Evolutionary conservation across 345 rosid genomes (phyloP).

Genomic region (Jatropha curcas): DNA sequence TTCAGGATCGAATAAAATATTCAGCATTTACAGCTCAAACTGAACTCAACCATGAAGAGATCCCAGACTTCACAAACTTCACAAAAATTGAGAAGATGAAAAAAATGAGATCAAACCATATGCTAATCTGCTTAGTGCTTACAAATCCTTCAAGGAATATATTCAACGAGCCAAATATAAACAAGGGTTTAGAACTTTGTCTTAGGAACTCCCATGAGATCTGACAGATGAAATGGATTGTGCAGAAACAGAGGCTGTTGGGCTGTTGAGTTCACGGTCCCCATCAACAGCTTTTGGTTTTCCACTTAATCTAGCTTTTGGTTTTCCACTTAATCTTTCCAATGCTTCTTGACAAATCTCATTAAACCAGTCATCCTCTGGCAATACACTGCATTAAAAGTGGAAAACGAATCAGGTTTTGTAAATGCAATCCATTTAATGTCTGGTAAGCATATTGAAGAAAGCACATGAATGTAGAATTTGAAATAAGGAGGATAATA

Average conservation of each 20-base stretch:
- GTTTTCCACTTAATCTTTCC: conserved; percentile 90
- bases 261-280: conserved; percentile 78
- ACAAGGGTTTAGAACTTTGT: conserved; percentile 17
- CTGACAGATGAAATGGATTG: conserved; percentile 92
- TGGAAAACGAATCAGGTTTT: not conserved
- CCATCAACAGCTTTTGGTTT: conserved; percentile 73
- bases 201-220: conserved; percentile 82
- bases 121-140: conserved; percentile 16
- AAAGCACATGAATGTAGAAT: not conserved
- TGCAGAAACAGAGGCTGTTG: conserved; percentile 95
- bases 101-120: not conserved
- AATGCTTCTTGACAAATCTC: conserved; percentile 78
- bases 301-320: no score
- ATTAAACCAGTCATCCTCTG: conserved; percentile 90
- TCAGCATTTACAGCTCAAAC: conserved; percentile 36
- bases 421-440: conserved; percentile 6
- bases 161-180: conserved; percentile 41
- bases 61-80: conserved; percentile 20
- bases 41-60: not conserved
- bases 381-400: conserved; percentile 56
- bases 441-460: not conserved
- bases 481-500: no score
- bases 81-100: not conserved
- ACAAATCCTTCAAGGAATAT: conserved; percentile 10
- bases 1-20: conserved; percentile 10